These are phyloP conservation scores for Talaromyces sp. DNA, from an alignment of 2,329 filamentous ascomycete genomes.

Conservation along the genomic window DNA sequence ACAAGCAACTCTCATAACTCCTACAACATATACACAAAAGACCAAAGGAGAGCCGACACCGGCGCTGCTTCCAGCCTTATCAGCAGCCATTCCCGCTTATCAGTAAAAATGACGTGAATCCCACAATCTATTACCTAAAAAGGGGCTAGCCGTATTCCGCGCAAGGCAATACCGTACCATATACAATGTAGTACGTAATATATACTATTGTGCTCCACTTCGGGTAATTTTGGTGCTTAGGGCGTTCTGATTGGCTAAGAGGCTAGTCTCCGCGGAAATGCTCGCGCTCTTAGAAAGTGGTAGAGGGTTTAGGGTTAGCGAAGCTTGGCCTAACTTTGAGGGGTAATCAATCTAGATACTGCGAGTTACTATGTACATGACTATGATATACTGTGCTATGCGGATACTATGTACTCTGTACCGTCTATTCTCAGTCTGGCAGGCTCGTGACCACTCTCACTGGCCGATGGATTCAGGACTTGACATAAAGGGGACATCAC, in stretches of 20 bases:
- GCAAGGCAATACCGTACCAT: no score
- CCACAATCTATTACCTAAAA: conserved; percentile 13
- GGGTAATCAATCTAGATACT: neutral
- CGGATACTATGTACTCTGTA: neutral
- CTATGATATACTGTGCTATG: neutral
- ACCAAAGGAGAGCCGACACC: neutral
- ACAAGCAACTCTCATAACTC: neutral
- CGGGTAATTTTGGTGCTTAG: neutral
- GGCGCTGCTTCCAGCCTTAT: neutral
- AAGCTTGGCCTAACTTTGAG: neutral
- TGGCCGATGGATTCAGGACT: neutral
- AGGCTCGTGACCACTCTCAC: neutral
- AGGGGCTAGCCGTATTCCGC: conserved; percentile 1
- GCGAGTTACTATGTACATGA: no score
- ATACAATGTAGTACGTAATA: neutral
- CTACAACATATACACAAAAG: neutral
- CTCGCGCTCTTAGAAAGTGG: neutral
- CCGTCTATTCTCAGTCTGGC: neutral
- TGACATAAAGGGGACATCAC: neutral
- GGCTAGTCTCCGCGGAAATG: conserved; percentile 4
- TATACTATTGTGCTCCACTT: neutral
- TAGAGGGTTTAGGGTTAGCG: neutral
- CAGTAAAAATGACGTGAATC: conserved; percentile 2
- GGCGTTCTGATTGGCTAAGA: neutral
- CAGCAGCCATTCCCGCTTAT: neutral